Base-by-base conservation (phyloP, 257 asterid genomes). In the Penstemon barbatus region DNA sequence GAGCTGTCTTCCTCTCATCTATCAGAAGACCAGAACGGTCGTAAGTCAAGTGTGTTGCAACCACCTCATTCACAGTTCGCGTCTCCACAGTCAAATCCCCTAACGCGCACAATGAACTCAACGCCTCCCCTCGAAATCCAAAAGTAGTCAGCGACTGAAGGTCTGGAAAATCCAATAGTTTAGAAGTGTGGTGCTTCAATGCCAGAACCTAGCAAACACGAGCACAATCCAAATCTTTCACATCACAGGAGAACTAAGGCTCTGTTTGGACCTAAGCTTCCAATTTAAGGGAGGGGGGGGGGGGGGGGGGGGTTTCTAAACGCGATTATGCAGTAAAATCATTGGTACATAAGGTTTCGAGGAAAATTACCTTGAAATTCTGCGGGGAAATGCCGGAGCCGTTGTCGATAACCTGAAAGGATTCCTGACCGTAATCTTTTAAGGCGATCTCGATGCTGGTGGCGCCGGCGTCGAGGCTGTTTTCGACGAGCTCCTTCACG, bases 101-200 rank as follows among this genome's bases (percentile, higher is more conserved):
- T 62, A 93, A 67, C 40, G 86, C 78, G 69, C 99, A 93, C 6
- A 93, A 78, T 13, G 99, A 87, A 71, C 99, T 93, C 94, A 93
- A 81, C n/a, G 99, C 99, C 79, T 93, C 99, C 71, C 99, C 99
- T 62, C 99, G 89, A 77, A 93, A 93, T 36, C 99, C 99, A 70
- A 87, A 93, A 38, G 99, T 93, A 4, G 89, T 77, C 53, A 90
- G 67, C 12, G 87, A 81, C 71, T 86, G 92, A 76, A 93, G 97
- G 81, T 90, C 99, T 3, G 85, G 87, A 77, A 93, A 87, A 71
- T 86, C 96, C 66, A 83, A 70, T 74, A 93, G 83, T 80, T 93
- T 93, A 13, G 97, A 94, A 18, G 99, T 94, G 66, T 91, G 99
- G 78, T 94, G 97, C 83, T 83, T 94, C 80, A 84, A 76, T 33